A percentile compares a stretch with the other conserved stretches of the same genome.
phyloP scores from a whole-genome alignment of 345 rosid genomes.

The Arabis hirsuta region DNA sequence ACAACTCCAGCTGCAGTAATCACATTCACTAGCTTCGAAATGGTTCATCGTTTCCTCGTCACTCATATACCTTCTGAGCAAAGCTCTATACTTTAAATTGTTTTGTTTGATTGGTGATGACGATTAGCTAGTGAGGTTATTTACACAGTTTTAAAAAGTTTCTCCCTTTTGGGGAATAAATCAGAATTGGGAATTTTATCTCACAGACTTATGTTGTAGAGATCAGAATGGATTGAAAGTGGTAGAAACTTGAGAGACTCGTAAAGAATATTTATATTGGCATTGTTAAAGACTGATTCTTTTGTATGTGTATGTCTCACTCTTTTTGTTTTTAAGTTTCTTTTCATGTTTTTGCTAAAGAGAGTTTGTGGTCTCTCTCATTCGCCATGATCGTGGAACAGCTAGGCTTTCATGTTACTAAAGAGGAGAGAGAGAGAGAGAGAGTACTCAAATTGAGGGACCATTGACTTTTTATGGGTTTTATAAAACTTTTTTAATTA shows the following conservation, averaged over 20 bases:
- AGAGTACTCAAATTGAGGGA: not conserved
- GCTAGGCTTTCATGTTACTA: slow-evolving; percentile 33
- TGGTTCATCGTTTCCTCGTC: slow-evolving; percentile 79
- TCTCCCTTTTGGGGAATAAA: slow-evolving; percentile 13
- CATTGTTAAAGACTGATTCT: slow-evolving; percentile 20
- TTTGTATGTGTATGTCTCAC: not conserved
- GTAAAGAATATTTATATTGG: slow-evolving; percentile 3
- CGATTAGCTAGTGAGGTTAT: slow-evolving; percentile 28
- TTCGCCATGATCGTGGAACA: slow-evolving; percentile 19
- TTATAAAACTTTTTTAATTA: not conserved
- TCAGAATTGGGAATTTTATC: slow-evolving; percentile 17
- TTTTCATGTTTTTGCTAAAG: slow-evolving; percentile 2
- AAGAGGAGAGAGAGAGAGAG: not conserved
- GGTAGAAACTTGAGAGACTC: slow-evolving; percentile 31
- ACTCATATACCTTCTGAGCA: slow-evolving; percentile 57
- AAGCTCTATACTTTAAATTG: slow-evolving; percentile 42
- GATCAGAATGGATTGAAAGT: not conserved
- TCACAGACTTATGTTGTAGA: slow-evolving; percentile 17
- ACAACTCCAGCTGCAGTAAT: slow-evolving; percentile 95
- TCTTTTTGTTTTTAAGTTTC: not conserved
- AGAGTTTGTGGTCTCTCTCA: slow-evolving; percentile 16
- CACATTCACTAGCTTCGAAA: slow-evolving; percentile 96
- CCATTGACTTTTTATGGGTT: slow-evolving; percentile 1
- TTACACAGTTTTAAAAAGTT: slow-evolving; percentile 19
- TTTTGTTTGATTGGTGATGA: slow-evolving; percentile 33